Evolutionary conservation across 306 rosid species (phyloP).

Genomic region (Cyclanthera cordifolia): DNA sequence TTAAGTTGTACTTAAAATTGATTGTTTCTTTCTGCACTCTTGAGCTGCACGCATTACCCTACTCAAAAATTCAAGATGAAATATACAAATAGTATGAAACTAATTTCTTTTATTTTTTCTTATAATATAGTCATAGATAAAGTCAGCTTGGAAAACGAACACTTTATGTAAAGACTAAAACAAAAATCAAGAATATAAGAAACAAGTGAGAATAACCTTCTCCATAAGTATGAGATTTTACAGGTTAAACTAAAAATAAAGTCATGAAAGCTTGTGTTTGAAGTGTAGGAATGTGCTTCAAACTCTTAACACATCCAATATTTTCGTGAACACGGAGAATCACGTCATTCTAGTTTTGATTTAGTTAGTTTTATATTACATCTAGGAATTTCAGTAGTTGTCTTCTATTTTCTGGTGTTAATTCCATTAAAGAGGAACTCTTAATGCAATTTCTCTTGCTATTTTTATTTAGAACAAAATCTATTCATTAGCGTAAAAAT

Average conservation of each 20-base stretch:
- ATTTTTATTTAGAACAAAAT: not conserved
- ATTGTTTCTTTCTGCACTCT: not conserved
- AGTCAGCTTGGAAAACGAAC: not conserved
- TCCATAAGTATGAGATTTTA: too few relatives aligned
- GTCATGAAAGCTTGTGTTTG: too few relatives aligned
- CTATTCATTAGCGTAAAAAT: not conserved
- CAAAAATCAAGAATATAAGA: too few relatives aligned
- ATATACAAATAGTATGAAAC: not conserved
- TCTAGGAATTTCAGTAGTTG: not conserved
- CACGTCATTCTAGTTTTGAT: not conserved
- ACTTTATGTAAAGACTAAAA: not conserved
- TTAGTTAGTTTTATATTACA: not conserved
- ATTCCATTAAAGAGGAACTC: not conserved
- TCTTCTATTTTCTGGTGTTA: not conserved
- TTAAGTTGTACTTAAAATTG: not conserved
- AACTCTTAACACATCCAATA: not conserved
- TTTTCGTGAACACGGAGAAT: not conserved
- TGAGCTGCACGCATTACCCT: not conserved
- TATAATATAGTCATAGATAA: not conserved
- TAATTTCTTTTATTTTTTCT: not conserved
- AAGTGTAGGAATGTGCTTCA: not conserved
- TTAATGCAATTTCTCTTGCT: not conserved
- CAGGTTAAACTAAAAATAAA: too few relatives aligned
- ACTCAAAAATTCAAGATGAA: not conserved
- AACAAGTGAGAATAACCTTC: too few relatives aligned